Evolutionary conservation across 2,329 filamentous ascomycete genomes (phyloP), one percentile per base, ranked within the genome.

Genomic region (Amesomyces nigricolor): DNA sequence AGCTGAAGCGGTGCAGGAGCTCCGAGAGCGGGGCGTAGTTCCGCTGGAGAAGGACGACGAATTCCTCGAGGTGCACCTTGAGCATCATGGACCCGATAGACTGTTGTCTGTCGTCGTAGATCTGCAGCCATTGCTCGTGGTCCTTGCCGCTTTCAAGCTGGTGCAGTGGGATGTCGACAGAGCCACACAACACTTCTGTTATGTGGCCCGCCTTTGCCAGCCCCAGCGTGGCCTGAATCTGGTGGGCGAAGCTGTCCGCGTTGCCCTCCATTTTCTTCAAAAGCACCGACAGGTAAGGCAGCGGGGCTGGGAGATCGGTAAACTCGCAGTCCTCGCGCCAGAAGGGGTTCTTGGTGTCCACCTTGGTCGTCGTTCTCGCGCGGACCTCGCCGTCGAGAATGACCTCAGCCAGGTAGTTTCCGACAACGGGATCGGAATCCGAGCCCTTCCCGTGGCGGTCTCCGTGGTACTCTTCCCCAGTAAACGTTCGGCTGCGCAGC

Each of bases 11-110:
- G 65, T 96, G 91, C 29, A 99, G 75, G 29, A 96, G 75, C 60
- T 94, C 86, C 1, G 88, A 88, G 56, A 99, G 78, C 2, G 85
- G 82, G 63, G 88, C 79, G 69, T 99, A 99, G 67, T 97, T 90
- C 56, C 87, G 83, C 6, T 86, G 83, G 72, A 95, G 86, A 38
- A 99, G 78, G 9, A 97, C 91, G 6, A 95, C 88, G 48, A 94
- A 83, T 71, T 99, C 92, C 53, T 96, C 89, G 61, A 94, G 85
- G 44, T 86, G 84, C 19, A 95, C 78, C 66, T 85, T 90, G 71
- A 96, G 82, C 50, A 95, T 78, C 75, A 96, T 87, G 59, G 91
- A 89, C 29, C 91, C 92, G 47, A 95, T 81, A 1, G 79, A 76
- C 63, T 91, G 86, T 58, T 89, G 84, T 60, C 82, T 84, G 61